Percentiles rank a stretch among this genome's conserved stretches.
Conservation (phyloP, 345 rosid species). For the Fremontodendron californicum region DNA sequence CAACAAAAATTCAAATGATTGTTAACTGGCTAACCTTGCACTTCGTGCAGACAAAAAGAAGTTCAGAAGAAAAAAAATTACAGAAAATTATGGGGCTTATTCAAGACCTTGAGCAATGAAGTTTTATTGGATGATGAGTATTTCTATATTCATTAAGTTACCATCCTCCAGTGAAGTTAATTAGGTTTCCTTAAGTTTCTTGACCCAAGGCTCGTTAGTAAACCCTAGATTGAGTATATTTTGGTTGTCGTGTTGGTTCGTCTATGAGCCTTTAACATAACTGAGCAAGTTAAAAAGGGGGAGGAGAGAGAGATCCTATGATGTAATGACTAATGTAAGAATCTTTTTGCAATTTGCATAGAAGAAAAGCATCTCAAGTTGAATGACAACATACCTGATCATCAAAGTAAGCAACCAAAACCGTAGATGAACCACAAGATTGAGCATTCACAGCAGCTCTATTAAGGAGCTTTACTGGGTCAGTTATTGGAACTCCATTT, state of each 20-base stretch:
- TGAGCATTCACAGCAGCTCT: slow-evolving; percentile 50
- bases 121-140: background rate
- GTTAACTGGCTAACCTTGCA: background rate
- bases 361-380: background rate
- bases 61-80: background rate
- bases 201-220: background rate
- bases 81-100: background rate
- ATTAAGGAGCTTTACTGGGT: slow-evolving; percentile 48
- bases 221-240: background rate
- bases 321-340: background rate
- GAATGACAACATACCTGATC: slow-evolving; percentile 43
- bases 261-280: background rate
- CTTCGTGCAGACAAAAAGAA: background rate
- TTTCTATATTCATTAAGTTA: background rate
- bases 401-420: slow-evolving; percentile 60
- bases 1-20: background rate
- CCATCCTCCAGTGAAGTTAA: background rate
- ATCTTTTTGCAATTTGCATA: background rate
- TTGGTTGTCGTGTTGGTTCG: background rate
- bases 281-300: background rate
- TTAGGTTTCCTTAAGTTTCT: background rate
- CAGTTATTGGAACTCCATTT: slow-evolving; percentile 27
- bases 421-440: slow-evolving; percentile 60
- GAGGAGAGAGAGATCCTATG: background rate
- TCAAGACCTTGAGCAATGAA: background rate